phyloP scores from a whole-genome alignment of 306 rosid genomes.

The Chamaecrista fasciculata region DNA sequence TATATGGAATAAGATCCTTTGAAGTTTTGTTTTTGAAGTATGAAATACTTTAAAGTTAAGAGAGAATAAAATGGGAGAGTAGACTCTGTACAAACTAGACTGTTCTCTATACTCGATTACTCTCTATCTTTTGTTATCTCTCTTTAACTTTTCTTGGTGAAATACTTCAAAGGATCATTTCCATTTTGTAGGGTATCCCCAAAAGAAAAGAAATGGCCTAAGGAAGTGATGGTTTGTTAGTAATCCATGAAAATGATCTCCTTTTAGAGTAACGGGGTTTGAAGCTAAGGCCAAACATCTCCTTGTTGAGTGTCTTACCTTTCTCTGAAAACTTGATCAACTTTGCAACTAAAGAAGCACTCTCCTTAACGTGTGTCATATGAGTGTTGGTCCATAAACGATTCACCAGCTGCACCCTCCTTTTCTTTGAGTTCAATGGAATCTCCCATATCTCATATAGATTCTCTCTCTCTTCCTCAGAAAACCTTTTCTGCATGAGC shows the following conservation, averaged over 20 bases:
- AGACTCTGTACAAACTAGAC: too few species aligned
- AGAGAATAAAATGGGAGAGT: too few species aligned
- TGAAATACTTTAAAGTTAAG: too few species aligned
- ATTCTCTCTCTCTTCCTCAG: constrained; percentile 61
- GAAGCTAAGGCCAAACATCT: constrained; percentile 93
- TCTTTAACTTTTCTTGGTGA: too few species aligned
- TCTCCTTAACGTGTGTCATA: constrained; percentile 57
- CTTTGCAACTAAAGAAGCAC: constrained; percentile 80
- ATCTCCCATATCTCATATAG: constrained; percentile 74
- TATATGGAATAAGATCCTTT: too few species aligned
- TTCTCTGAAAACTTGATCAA: constrained; percentile 70
- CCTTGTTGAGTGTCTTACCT: constrained; percentile 81
- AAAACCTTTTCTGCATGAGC: constrained; percentile 77
- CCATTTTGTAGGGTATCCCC: too few species aligned
- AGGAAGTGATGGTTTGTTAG: constrained; percentile 46
- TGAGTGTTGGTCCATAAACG: constrained; percentile 67
- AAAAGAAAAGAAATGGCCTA: constrained; percentile 4
- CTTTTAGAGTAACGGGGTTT: constrained; percentile 55
- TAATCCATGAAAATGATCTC: constrained; percentile 68
- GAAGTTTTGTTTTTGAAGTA: too few species aligned
- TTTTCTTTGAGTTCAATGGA: constrained; percentile 72
- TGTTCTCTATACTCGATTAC: too few species aligned
- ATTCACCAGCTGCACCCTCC: constrained; percentile 74
- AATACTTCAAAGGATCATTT: too few species aligned
- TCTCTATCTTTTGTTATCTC: too few species aligned